Base-by-base conservation (phyloP, 768 basidiomycete genomes). In the Boletus rubroflammeus region DNA sequence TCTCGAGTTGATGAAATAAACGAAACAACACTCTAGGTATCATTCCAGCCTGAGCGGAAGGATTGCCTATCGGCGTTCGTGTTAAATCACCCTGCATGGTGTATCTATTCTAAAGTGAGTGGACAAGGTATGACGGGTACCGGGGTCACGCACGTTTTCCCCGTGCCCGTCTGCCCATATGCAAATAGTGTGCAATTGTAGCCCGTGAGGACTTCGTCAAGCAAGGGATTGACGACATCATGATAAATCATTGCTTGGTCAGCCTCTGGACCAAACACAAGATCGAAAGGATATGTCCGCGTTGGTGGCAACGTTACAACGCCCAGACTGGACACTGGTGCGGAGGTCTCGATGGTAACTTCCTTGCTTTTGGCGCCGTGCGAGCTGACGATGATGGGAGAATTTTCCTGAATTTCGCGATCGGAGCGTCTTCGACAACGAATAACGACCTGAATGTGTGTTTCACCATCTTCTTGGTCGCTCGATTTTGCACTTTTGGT, bases 171-270 rank as follows among this genome's bases (percentile, higher is more conserved):
- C 71, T 98, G 97, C 2, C 97, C 97, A 67, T 99, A 99, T 5
- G 95, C 95, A 72, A 98, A 98, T 21, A 99, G 76, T 0, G 93
- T 96, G 67, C 96, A 98, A 66, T 98, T 98, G 76, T 97, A 99
- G 6, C 97, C 97, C 70, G 81, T 77, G 36, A 98, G 73, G n/a
- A 98, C 95, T 68, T 99, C 91, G 44, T 92, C 85, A 47, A 99
- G 76, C 81, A 98, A 90, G 0, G 93, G 93, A 58, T 81, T 81
- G 39, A 98, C 96, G 38, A 98, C 96, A 49, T 97, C 89, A 52
- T 92, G 83, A 69, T 96, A 99, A 11, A 99, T 81, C 81, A 92
- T 81, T 21, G 89, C 85, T 67, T 99, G 97, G 67, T 96, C 93
- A 23, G 95, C 95, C 68, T 97, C 94, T 19, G 95, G 93, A 3